Percentiles rank a stretch among this genome's conserved stretches.
These are phyloP conservation scores for Salix purpurea DNA, from an alignment of 345 rosid species.

Conservation along the genomic window DNA sequence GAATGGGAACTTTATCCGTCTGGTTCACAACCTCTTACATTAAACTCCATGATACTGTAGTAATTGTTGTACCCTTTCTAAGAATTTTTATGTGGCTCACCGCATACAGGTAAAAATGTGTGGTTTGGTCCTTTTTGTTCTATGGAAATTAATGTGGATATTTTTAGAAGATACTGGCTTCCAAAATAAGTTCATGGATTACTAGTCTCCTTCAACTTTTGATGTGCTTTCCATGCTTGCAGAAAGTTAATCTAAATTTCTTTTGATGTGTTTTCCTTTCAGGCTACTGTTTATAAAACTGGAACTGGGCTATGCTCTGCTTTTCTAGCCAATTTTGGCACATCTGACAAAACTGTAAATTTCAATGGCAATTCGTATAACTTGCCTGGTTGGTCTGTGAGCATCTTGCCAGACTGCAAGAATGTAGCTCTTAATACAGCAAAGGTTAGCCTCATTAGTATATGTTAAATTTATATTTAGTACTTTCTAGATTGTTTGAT, in stretches of 20 bases:
- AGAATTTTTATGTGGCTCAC: no score
- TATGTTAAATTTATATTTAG: neutral
- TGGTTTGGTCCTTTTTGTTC: no score
- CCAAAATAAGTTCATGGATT: no score
- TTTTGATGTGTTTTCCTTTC: slow-evolving; percentile 11
- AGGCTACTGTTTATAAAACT: slow-evolving; percentile 79
- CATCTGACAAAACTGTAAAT: slow-evolving; percentile 56
- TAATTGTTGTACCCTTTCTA: no score
- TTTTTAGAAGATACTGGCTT: no score
- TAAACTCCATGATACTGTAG: no score
- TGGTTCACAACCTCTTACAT: no score
- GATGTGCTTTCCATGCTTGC: no score
- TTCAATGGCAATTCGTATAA: slow-evolving; percentile 67
- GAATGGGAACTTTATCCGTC: no score
- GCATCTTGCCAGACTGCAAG: slow-evolving; percentile 96
- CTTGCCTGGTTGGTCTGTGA: slow-evolving; percentile 95
- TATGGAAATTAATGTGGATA: no score
- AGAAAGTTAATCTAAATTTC: neutral
- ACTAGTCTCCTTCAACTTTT: no score
- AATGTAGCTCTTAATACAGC: slow-evolving; percentile 84
- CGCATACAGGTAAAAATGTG: no score
- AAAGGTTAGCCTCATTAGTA: slow-evolving; percentile 51
- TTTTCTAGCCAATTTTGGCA: slow-evolving; percentile 73
- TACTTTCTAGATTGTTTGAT: neutral
- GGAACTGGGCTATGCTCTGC: slow-evolving; percentile 68